phyloP scores from a whole-genome alignment of 208 protist species.

The Blastocrithidia nonstop region DNA sequence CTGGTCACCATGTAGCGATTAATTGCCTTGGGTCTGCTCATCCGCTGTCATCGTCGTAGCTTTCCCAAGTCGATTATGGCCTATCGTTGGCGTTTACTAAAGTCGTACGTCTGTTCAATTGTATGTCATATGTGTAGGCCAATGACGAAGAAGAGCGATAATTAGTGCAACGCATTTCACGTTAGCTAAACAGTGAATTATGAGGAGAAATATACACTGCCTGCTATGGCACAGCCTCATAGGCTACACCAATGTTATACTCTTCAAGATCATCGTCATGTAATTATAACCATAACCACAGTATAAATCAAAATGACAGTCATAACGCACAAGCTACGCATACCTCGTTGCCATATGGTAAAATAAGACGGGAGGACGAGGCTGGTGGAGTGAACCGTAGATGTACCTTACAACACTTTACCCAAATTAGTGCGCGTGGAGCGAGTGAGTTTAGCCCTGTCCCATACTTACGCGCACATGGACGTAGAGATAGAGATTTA shows the following conservation, averaged over 20 bases:
- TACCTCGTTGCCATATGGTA: no score
- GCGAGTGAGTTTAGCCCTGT: conserved; percentile 20
- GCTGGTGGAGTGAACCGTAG: no score
- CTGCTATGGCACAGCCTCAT: conserved; percentile 18
- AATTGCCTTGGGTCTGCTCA: conserved; percentile 42
- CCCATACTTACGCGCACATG: conserved; percentile 32
- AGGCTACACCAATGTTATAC: neutral
- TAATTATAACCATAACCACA: no score
- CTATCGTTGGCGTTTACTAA: conserved; percentile 43
- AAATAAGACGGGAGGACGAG: no score
- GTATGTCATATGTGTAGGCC: no score
- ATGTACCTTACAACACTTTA: conserved; percentile 35
- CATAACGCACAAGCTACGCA: no score
- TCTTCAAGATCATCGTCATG: neutral
- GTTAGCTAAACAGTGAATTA: conserved; percentile 20
- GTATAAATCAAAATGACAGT: no score
- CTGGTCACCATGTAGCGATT: conserved; percentile 42
- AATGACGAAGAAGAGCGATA: no score
- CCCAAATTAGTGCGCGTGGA: conserved; percentile 26
- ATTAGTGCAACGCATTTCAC: no score
- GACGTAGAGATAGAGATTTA: conserved; percentile 19
- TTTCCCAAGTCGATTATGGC: conserved; percentile 31
- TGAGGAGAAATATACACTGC: conserved; percentile 48
- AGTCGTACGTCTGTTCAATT: conserved; percentile 50
- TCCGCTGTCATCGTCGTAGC: conserved; percentile 12